These are phyloP conservation scores for Leccinum rimulosum DNA, from an alignment of 768 basidiomycete species.

Conservation along the genomic window DNA sequence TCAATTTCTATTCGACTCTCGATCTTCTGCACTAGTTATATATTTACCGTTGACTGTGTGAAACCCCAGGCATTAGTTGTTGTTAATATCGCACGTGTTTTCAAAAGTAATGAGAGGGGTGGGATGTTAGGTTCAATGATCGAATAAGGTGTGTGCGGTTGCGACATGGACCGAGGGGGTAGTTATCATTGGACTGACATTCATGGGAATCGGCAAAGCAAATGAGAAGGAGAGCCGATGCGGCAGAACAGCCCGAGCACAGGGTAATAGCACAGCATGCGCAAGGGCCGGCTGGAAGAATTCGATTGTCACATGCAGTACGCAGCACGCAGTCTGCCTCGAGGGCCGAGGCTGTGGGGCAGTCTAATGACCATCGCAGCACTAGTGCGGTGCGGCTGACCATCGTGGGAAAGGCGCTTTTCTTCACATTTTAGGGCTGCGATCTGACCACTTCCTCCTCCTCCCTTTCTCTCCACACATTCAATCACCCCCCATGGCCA, in stretches of 20 bases:
- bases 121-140: conserved; percentile 3
- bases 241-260: conserved; percentile 1
- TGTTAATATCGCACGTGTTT: conserved; percentile 22
- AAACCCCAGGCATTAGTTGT: conserved; percentile 11
- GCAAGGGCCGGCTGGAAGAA: not conserved
- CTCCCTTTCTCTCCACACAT: conserved; percentile 10
- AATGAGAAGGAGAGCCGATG: not conserved
- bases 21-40: conserved; percentile 26
- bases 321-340: conserved; percentile 16
- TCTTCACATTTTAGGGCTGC: conserved; percentile 25
- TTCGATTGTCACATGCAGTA: not conserved
- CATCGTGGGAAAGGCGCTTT: conserved; percentile 23
- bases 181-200: conserved; percentile 6
- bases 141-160: not conserved
- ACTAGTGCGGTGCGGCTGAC: not conserved
- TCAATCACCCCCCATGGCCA: conserved; percentile 49
- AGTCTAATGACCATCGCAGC: not conserved
- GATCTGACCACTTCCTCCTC: conserved; percentile 10
- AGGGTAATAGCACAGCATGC: conserved; percentile 11
- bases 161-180: not conserved
- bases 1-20: conserved; percentile 19
- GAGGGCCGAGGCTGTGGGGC: conserved; percentile 14
- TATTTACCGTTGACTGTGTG: conserved; percentile 24
- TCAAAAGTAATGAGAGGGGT: conserved; percentile 1
- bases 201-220: conserved; percentile 15